A percentile compares a stretch with the other conserved stretches of the same genome.
These are phyloP conservation scores for Wickerhamomyces queroliae DNA, from an alignment of 805 yeast genomes.

Conservation along the genomic window DNA sequence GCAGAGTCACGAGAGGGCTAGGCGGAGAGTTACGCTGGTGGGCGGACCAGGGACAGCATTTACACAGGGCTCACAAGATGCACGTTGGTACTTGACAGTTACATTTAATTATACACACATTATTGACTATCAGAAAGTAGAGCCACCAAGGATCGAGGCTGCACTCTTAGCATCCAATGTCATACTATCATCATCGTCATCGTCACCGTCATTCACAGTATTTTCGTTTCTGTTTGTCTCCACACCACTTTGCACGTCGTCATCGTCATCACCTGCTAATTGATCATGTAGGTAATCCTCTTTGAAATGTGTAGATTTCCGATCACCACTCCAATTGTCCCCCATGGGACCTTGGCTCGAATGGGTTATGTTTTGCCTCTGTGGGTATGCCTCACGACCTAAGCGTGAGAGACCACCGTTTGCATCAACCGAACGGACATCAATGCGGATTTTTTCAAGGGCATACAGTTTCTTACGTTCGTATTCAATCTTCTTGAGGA, in stretches of 20 bases:
- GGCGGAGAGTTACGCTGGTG: conserved; percentile 3
- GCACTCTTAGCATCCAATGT: conserved; percentile 78
- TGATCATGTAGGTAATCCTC: conserved; percentile 10
- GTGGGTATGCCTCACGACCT: conserved; percentile 62
- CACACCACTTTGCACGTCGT: conserved; percentile 6
- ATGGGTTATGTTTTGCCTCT: conserved; percentile 10
- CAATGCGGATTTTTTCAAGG: conserved; percentile 66
- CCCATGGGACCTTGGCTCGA: conserved; percentile 44
- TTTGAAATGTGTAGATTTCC: conserved; percentile 32
- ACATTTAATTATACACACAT: neutral
- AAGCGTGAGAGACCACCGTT: conserved; percentile 78
- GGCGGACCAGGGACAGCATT: neutral
- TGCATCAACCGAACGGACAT: conserved; percentile 68
- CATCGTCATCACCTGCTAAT: conserved; percentile 8
- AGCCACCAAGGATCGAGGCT: conserved; percentile 71
- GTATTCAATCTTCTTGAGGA: conserved; percentile 72
- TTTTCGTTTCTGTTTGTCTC: too few species aligned
- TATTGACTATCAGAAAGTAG: conserved; percentile 49
- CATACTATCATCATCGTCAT: conserved; percentile 24
- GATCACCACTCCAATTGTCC: conserved; percentile 57
- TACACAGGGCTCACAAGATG: neutral
- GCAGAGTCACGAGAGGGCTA: too few species aligned
- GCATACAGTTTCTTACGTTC: conserved; percentile 76
- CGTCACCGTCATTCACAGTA: conserved; percentile 10
- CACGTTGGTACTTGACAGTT: neutral